phyloP scores from a whole-genome alignment of 257 asterid species.

The Nicotiana otophora region DNA sequence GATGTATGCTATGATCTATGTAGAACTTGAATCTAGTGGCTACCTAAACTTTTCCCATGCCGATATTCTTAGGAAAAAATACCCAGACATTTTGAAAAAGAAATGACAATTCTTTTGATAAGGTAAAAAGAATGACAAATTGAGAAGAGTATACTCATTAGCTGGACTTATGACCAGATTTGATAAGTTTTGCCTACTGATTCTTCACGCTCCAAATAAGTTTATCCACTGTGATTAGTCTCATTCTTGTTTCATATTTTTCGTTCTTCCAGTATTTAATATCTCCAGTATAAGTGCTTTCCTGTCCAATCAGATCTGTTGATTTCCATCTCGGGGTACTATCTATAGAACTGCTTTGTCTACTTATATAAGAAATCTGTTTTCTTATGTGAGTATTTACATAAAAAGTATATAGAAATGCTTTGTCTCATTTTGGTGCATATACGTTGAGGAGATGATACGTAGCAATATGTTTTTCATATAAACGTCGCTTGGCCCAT shows the following conservation, averaged over 20 bases:
- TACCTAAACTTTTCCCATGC: not conserved
- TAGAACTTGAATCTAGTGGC: not conserved
- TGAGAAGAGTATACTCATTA: not conserved
- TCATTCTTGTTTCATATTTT: not conserved
- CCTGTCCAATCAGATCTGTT: constrained; percentile 8
- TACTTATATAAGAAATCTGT: constrained; percentile 4
- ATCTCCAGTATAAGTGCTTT: not conserved
- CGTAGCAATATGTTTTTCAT: not conserved
- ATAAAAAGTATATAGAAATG: not conserved
- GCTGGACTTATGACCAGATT: not conserved
- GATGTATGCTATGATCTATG: not conserved
- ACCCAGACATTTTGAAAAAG: not conserved
- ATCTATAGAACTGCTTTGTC: not conserved
- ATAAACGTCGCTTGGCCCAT: not conserved
- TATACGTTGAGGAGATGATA: not conserved
- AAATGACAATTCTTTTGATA: not conserved
- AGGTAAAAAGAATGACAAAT: not conserved
- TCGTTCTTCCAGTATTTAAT: not conserved
- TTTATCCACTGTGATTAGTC: not conserved
- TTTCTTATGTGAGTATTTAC: not conserved
- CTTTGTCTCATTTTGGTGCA: not conserved
- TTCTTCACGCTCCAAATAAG: not conserved
- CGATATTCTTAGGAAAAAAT: not conserved
- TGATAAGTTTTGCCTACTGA: not conserved
- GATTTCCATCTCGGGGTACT: not conserved